Base-by-base conservation (phyloP, 345 rosid genomes). In the Euphorbia pulcherrima region DNA sequence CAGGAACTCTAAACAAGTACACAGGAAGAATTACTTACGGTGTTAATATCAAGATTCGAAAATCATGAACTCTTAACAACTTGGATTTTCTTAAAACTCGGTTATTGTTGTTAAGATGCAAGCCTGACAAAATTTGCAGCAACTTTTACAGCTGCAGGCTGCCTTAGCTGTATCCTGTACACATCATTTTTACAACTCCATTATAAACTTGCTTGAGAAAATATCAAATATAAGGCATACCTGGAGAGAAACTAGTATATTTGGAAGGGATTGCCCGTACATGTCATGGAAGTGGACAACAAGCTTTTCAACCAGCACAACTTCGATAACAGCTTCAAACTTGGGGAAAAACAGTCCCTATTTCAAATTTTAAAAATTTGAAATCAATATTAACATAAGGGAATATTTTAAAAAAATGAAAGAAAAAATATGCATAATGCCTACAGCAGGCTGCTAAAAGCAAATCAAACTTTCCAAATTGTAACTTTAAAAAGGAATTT, bases 231-330 rank as follows among this genome's bases (percentile, higher is more conserved):
- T 2, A 33, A 33, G 37, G 37, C 18, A 4, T 44, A 44, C 50
- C 75, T 90, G 96, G 72, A 93, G 94, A 21, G 97, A 89, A 21
- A 77, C 82, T 55, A 90, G 73, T 67, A 93, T 90, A 70, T 93
- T 93, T 64, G 94, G 80, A 74, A 90, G 97, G 69, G 97, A 88
- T 80, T 93, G 98, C 60, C 97, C 97, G 28, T 90, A 93, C 4
- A 97, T 93, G 71, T 93, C 97, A 53, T 93, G 99, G 79, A 90
- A 94, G 78, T 94, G 99, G 76, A 89, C 91, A 67, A 95, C 92
- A 37, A 90, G 84, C 74, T 83, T 90, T 37, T 90, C 89, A 11
- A 80, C 81, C 40, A 96, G 95, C 62, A 94, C 92, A 72, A 81
- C 84, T 52, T 72, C 80, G 84, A 86, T 85, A 26, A 89, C 97